Evolutionary conservation across 2,329 filamentous ascomycete species (phyloP).

Genomic region (Neofusicoccum sp.): DNA sequence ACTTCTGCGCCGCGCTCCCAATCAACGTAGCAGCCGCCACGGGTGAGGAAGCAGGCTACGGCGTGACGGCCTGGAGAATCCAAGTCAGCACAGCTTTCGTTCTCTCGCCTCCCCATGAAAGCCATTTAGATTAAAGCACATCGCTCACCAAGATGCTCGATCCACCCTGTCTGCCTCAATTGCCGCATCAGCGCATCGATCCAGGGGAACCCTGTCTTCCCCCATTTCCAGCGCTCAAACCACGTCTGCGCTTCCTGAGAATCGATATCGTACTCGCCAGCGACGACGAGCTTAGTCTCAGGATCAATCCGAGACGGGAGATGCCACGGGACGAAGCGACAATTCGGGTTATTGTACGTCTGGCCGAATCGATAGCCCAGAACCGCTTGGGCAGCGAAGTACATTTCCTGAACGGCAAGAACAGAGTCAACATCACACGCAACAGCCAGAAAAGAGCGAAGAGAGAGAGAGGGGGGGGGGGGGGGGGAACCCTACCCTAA

Average conservation of each 20-base stretch:
- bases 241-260: constrained; percentile 60
- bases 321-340: constrained; percentile 78
- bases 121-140: no score
- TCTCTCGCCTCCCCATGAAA: no score
- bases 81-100: no score
- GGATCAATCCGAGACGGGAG: constrained; percentile 60
- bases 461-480: background rate
- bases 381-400: constrained; percentile 72
- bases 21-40: constrained; percentile 73
- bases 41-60: constrained; percentile 78
- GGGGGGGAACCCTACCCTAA: constrained; percentile 44
- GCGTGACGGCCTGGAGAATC: constrained; percentile 59
- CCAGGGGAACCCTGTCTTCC: constrained; percentile 73
- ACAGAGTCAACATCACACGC: no score
- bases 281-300: constrained; percentile 37
- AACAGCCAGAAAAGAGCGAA: background rate
- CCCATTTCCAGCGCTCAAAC: constrained; percentile 68
- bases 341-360: constrained; percentile 63
- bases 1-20: constrained; percentile 79
- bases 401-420: constrained; percentile 60
- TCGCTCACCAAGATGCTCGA: constrained; percentile 61
- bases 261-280: constrained; percentile 60
- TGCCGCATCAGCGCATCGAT: constrained; percentile 80
- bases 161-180: constrained; percentile 70
- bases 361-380: constrained; percentile 64